Evolutionary conservation across 306 rosid genomes (phyloP), one percentile per base, ranked within the genome.

Genomic region (Corylus americana): DNA sequence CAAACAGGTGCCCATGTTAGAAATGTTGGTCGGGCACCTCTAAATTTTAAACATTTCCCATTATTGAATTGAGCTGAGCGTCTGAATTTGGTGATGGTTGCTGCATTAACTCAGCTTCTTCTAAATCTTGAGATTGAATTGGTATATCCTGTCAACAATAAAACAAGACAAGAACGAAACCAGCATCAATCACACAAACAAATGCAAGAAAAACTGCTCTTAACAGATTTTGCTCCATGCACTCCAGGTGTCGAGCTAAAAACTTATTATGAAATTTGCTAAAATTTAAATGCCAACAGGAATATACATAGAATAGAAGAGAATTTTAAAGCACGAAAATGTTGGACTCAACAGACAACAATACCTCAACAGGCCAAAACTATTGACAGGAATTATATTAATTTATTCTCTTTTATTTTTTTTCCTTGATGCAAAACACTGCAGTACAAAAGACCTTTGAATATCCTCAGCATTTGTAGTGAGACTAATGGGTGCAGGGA

Each of bases 81-180:
- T 88, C 83, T 27, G 95, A 88, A 83, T 81, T 89, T 31, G 94
- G 94, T 20, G 90, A 89, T 77, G 87, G 83, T 55, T 89, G 93
- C 45, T 87, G 91, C 88, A 93, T 79, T 66, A 88, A 82, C 4
- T 91, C 98, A 0, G 89, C n/a, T 51, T 93, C 98, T 9, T 91
- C 94, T 61, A 93, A 84, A 77, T 93, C 96, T 82, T 90, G 94
- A 14, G 88, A 75, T 48, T 91, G 90, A 53, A 91, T 89, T 18
- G 88, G 87, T 80, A 90, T 68, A 76, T 91, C 97, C 96, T 88
- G 86, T 70, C 70, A 80, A 64, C 37, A 44, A 73, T 80, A 61
- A 55, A 67, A 70, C n/a, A 13, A 18, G 44, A 74, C 48, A 35
- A 63, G 39, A 78, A 48, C 7, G 31, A 57, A 17, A 54, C 37